Evolutionary conservation across 2,329 filamentous ascomycete species (phyloP).

Genomic region (Calycina marina): DNA sequence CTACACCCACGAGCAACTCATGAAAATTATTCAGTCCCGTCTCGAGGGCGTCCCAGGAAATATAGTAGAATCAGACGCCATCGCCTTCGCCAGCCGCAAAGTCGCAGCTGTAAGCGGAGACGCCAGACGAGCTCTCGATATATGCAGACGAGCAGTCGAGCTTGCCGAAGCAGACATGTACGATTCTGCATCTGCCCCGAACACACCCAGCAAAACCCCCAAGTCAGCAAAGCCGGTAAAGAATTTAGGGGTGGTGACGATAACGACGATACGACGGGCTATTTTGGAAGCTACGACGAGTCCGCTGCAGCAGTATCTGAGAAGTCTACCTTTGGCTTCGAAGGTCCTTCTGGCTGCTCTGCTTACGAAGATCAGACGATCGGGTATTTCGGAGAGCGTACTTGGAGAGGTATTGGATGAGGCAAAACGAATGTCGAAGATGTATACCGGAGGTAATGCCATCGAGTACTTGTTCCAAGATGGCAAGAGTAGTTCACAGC

Average conservation of each 20-base stretch:
- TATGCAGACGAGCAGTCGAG: conserved; percentile 88
- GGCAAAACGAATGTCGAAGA: conserved; percentile 50
- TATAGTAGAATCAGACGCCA: conserved; percentile 81
- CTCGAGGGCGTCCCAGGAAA: conserved; percentile 76
- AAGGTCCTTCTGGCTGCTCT: conserved; percentile 81
- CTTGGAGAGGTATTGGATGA: conserved; percentile 86
- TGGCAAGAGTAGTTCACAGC: conserved; percentile 19
- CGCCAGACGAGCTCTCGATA: conserved; percentile 81
- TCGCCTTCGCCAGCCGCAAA: conserved; percentile 93
- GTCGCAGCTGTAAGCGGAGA: conserved; percentile 94
- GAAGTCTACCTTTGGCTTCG: conserved; percentile 62
- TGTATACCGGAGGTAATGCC: conserved; percentile 44
- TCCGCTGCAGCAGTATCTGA: conserved; percentile 78
- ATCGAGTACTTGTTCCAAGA: conserved; percentile 37
- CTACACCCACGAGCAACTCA: conserved; percentile 92
- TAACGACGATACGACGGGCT: conserved; percentile 82
- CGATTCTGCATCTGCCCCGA: conserved; percentile 22
- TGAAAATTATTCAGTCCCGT: conserved; percentile 93
- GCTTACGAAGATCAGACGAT: conserved; percentile 62
- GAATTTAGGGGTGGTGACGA: conserved; percentile 54
- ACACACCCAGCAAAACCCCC: conserved; percentile 46
- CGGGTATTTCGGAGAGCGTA: conserved; percentile 74
- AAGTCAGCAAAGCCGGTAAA: conserved; percentile 8
- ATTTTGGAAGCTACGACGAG: conserved; percentile 92
- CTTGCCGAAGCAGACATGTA: conserved; percentile 64